phyloP scores from a whole-genome alignment of 495 filamentous ascomycete genomes.

The Lindgomyces ingoldianus region DNA sequence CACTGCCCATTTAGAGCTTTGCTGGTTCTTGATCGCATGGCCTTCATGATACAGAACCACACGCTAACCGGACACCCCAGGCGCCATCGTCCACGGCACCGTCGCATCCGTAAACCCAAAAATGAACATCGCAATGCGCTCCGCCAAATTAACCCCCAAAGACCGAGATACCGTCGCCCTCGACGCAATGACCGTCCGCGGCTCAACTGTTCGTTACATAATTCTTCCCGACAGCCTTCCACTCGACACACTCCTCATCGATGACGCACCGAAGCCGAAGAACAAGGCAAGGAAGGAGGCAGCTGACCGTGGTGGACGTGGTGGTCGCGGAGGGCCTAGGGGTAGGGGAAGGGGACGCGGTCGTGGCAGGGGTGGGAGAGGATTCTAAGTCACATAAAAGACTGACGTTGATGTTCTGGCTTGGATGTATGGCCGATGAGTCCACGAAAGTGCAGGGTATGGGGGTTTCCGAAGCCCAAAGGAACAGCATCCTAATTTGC shows the following conservation, averaged over 20 bases:
- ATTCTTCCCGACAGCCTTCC: constrained; percentile 94
- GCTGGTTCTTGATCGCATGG: no score
- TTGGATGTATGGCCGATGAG: no score
- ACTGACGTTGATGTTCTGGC: no score
- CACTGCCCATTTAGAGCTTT: no score
- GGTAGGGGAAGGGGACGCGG: constrained; percentile 52
- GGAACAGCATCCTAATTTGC: neutral
- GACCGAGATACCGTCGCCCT: constrained; percentile 81
- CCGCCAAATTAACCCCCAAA: constrained; percentile 84
- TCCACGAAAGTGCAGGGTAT: neutral
- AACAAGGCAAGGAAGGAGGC: constrained; percentile 98
- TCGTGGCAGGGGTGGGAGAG: constrained; percentile 35
- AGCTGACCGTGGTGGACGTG: constrained; percentile 55
- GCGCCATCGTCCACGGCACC: constrained; percentile 92
- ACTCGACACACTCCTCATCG: constrained; percentile 89
- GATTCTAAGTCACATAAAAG: no score
- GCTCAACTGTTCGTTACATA: constrained; percentile 88
- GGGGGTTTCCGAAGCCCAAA: neutral
- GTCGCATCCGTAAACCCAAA: constrained; percentile 92
- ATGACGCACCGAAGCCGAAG: constrained; percentile 97
- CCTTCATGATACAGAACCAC: no score
- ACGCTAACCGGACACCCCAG: no score
- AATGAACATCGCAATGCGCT: constrained; percentile 84
- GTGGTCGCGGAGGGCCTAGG: constrained; percentile 54
- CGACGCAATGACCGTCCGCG: constrained; percentile 95